These are phyloP conservation scores for Paraphaeosphaeria minitans DNA, from an alignment of 2,329 filamentous ascomycete genomes.

Conservation along the genomic window DNA sequence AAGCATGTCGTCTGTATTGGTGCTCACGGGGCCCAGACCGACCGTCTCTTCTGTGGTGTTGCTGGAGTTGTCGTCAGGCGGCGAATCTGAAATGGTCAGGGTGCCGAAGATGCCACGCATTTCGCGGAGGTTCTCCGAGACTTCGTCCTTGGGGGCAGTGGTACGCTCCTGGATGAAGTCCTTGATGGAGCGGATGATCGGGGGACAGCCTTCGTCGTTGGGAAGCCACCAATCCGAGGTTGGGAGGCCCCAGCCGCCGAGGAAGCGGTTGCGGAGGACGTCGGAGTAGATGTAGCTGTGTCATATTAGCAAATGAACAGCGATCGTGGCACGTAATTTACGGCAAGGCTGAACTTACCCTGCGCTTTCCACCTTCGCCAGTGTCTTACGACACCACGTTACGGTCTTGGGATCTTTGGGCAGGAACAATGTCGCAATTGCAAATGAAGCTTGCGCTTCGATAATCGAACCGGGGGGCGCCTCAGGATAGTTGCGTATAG, in stretches of 20 bases:
- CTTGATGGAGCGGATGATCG: slow-evolving; percentile 76
- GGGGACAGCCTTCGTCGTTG: slow-evolving; percentile 75
- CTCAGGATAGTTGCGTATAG: slow-evolving; percentile 72
- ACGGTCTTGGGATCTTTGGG: slow-evolving; percentile 73
- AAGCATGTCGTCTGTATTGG: slow-evolving; percentile 23
- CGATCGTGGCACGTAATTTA: background rate
- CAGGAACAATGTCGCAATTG: slow-evolving; percentile 78
- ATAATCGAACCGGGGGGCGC: slow-evolving; percentile 73
- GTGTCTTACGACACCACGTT: slow-evolving; percentile 79
- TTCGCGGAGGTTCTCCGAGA: slow-evolving; percentile 70
- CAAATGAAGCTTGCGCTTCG: slow-evolving; percentile 75
- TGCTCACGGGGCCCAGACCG: slow-evolving; percentile 13
- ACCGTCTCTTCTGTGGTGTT: slow-evolving; percentile 30
- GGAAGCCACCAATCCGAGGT: slow-evolving; percentile 89
- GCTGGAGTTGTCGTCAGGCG: slow-evolving; percentile 34
- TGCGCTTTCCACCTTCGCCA: slow-evolving; percentile 76
- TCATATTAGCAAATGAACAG: slow-evolving; percentile 12
- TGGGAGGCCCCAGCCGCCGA: slow-evolving; percentile 73
- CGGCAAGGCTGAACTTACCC: slow-evolving; percentile 64
- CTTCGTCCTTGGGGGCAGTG: slow-evolving; percentile 54
- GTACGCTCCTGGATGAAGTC: slow-evolving; percentile 81
- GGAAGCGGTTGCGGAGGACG: slow-evolving; percentile 75
- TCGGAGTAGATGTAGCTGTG: slow-evolving; percentile 81
- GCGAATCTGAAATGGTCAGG: slow-evolving; percentile 46
- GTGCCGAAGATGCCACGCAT: slow-evolving; percentile 70